A percentile compares a stretch with the other conserved stretches of the same genome.
Conservation (phyloP, 1,284 basidiomycete species). For the Cryptococcus deneoformans region DNA sequence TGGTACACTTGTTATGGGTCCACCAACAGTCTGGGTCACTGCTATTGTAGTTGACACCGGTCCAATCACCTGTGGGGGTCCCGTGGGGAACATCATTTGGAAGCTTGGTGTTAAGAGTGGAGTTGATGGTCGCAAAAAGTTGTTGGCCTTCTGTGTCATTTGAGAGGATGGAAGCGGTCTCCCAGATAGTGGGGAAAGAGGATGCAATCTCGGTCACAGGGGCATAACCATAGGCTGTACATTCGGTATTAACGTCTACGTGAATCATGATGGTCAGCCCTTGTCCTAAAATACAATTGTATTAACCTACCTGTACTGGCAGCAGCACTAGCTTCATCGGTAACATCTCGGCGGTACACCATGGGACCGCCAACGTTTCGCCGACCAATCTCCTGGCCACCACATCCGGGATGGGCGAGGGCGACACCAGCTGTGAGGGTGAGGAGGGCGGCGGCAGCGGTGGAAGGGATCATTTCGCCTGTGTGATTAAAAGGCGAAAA, state of each 20-base stretch:
- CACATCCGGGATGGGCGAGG: conserved; percentile 32
- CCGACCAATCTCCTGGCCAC: conserved; percentile 32
- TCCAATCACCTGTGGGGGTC: conserved; percentile 36
- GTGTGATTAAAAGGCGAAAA: too few relatives aligned
- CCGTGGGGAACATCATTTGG: conserved; percentile 44
- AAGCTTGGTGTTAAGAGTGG: conserved; percentile 38
- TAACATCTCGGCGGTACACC: conserved; percentile 4
- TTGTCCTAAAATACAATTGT: too few relatives aligned
- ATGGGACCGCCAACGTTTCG: conserved; percentile 30
- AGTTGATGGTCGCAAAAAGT: conserved; percentile 41
- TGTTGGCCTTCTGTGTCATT: conserved; percentile 46
- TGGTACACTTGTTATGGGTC: conserved; percentile 45
- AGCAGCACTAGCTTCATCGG: conserved; percentile 27
- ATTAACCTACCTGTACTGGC: conserved; percentile 15
- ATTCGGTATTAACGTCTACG: too few relatives aligned
- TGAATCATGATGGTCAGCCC: too few relatives aligned
- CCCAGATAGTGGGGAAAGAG: conserved; percentile 46
- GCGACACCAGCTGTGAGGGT: background rate
- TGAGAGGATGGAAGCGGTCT: conserved; percentile 43
- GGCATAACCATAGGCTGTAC: conserved; percentile 34
- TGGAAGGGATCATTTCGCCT: conserved; percentile 1
- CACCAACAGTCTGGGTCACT: conserved; percentile 50
- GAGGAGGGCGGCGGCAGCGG: conserved; percentile 1
- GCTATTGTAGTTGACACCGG: conserved; percentile 29
- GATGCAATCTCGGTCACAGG: conserved; percentile 23